Evolutionary conservation across 2,329 filamentous ascomycete species (phyloP), one percentile per base, ranked within the genome.

Genomic region (Zymoseptoria tritici): DNA sequence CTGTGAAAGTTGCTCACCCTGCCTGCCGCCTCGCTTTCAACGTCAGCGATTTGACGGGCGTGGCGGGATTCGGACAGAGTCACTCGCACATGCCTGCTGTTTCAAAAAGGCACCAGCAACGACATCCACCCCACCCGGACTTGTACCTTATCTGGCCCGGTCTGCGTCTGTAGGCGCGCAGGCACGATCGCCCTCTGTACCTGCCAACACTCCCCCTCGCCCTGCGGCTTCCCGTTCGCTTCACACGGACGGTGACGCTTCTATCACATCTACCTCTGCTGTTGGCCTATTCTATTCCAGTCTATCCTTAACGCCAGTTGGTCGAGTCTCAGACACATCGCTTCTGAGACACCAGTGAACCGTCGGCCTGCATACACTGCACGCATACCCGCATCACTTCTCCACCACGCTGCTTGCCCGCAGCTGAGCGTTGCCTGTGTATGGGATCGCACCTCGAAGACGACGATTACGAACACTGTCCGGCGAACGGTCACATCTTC

Each of bases 21-120:
- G 36, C 36, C 36, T 42, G 36, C 11, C 36, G 36, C 36, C 36
- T 46, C 36, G 36, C 36, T n/a, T 59, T 55, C 50, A 57, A 55
- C 62, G 60, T 60, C 62, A 62, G 60, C 57, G 42, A 62, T 51
- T 29, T 57, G 53, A 57, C 56, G 57, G 56, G 56, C 57, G 60
- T 64, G 62, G 62, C 62, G 60, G 62, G 60, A 54, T 61, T 62
- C 57, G 60, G 5, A 46, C 57, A 54, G 57, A 36, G 24, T 55
- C 21, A 57, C 55, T 57, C 60, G 59, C 61, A 63, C 57, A 26
- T 55, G 57, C 29, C 57, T 57, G 60, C 57, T 60, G 62, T 64
- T 60, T 64, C 62, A 62, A 61, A 54, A 46, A 60, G 62, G 57
- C 60, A 58, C 62, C 60, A 60, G 61, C 59, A 29, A 29, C 26